Evolutionary conservation across 257 asterid genomes (phyloP).

Genomic region (Plantago elongata): DNA sequence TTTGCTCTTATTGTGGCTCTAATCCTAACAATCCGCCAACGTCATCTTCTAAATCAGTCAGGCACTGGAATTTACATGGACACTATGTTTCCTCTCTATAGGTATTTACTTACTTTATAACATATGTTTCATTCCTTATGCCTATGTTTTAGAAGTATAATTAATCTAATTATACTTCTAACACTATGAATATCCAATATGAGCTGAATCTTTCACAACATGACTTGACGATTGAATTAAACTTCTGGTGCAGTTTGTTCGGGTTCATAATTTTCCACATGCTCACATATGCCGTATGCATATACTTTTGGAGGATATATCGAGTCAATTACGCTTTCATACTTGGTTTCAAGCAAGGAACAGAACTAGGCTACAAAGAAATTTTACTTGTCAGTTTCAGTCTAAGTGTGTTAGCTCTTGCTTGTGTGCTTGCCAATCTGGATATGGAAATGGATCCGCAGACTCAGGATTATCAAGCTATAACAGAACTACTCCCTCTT

Average conservation of each 20-base stretch:
- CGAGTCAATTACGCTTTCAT: constrained; percentile 44
- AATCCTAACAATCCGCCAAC: constrained; percentile 26
- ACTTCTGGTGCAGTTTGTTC: constrained; percentile 38
- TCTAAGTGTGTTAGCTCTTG: constrained; percentile 39
- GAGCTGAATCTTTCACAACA: neutral
- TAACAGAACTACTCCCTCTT: constrained; percentile 51
- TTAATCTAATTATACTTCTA: too few relatives aligned
- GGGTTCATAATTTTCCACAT: constrained; percentile 52
- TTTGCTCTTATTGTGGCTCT: constrained; percentile 28
- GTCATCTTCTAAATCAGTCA: constrained; percentile 28
- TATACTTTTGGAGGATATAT: constrained; percentile 46
- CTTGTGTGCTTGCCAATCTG: constrained; percentile 43
- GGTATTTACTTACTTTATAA: constrained; percentile 19
- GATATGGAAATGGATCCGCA: constrained; percentile 58
- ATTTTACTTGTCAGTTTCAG: constrained; percentile 34
- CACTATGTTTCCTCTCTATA: constrained; percentile 61
- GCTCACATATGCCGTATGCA: constrained; percentile 39
- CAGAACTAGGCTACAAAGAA: constrained; percentile 44
- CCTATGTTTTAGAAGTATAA: too few relatives aligned
- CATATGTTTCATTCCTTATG: neutral
- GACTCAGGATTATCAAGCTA: constrained; percentile 36
- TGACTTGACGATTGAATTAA: neutral
- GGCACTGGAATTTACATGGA: constrained; percentile 48
- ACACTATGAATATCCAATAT: neutral
- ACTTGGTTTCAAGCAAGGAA: constrained; percentile 50